Evolutionary conservation across 257 asterid genomes (phyloP).

Genomic region (Agastache rugosa): DNA sequence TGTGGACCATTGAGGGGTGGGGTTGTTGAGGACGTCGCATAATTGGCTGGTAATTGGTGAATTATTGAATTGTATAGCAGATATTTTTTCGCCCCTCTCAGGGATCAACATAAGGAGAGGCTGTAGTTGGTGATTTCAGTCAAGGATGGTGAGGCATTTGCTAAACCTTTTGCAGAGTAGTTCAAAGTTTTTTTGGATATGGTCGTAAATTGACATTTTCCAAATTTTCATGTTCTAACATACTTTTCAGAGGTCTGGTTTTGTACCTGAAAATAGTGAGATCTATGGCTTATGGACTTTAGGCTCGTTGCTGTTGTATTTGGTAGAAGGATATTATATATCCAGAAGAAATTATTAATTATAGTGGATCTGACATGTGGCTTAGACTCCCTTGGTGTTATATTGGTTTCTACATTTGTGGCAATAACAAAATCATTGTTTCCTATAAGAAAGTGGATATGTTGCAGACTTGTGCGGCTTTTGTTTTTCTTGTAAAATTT

Average conservation of each 20-base stretch:
- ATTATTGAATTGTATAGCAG: background rate
- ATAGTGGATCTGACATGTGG: constrained; percentile 5
- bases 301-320: background rate
- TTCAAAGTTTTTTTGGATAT: background rate
- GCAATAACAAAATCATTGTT: background rate
- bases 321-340: background rate
- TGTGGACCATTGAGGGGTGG: constrained; percentile 9
- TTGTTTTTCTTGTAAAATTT: background rate
- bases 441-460: background rate
- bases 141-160: background rate
- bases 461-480: background rate
- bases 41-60: constrained; percentile 3
- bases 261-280: constrained; percentile 4
- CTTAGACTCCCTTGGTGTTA: background rate
- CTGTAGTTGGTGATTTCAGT: constrained; percentile 16
- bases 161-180: constrained; percentile 15
- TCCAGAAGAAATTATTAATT: background rate
- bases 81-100: background rate
- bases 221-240: background rate
- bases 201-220: background rate
- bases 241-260: background rate
- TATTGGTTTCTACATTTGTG: background rate
- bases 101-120: too few relatives aligned
- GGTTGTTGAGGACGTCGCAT: background rate
- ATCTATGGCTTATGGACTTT: background rate